A percentile compares a stretch with the other conserved stretches of the same genome.
Conservation (phyloP, 2,329 filamentous ascomycete genomes). For the Aspergillus chevalieri region DNA sequence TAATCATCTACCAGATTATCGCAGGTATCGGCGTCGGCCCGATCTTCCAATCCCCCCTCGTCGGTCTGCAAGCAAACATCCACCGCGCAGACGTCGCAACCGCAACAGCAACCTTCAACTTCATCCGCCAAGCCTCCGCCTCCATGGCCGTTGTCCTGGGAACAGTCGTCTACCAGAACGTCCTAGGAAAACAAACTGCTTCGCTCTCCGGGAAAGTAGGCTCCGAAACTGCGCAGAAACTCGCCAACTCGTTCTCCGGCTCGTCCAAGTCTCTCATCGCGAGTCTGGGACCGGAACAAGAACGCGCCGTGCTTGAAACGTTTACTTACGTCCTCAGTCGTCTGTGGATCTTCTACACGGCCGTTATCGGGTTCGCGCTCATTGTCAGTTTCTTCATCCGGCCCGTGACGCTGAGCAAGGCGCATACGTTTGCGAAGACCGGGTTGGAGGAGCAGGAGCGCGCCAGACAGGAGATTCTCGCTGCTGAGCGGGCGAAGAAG, state of each 20-base stretch:
- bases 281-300: conserved; percentile 27
- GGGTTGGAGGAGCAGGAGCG: conserved; percentile 41
- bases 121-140: conserved; percentile 54
- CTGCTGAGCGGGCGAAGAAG: conserved; percentile 33
- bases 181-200: conserved; percentile 27
- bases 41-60: conserved; percentile 58
- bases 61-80: conserved; percentile 60
- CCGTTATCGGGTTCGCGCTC: conserved; percentile 29
- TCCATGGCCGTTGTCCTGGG: conserved; percentile 56
- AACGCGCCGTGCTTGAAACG: conserved; percentile 32
- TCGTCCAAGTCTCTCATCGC: conserved; percentile 29
- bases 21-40: conserved; percentile 57
- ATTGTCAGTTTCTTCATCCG: conserved; percentile 36
- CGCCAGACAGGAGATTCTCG: conserved; percentile 32
- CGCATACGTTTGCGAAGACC: conserved; percentile 40
- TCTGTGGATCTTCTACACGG: conserved; percentile 48
- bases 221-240: conserved; percentile 17
- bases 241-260: conserved; percentile 30
- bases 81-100: conserved; percentile 55
- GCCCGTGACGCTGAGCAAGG: conserved; percentile 32
- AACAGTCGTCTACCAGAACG: conserved; percentile 43
- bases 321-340: conserved; percentile 41
- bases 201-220: conserved; percentile 25
- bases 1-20: conserved; percentile 53
- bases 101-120: conserved; percentile 57